phyloP scores from a whole-genome alignment of 2,329 filamentous ascomycete species.

The Colletotrichum musae region DNA sequence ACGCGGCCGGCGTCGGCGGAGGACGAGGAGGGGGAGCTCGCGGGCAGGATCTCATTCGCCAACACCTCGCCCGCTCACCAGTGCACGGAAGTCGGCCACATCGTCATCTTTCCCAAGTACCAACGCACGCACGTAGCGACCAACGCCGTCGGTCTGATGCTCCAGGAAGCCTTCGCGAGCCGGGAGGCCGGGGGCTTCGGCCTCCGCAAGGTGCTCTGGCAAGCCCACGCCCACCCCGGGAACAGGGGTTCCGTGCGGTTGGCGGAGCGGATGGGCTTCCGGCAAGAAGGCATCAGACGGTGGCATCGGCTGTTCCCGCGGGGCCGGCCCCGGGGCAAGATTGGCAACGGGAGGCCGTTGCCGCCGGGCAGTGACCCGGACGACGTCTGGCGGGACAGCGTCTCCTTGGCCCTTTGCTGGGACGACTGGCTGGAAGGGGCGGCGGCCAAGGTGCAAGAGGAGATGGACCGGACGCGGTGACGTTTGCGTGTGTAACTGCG shows the following conservation, averaged over 20 bases:
- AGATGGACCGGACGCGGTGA: constrained; percentile 33
- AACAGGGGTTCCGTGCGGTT: constrained; percentile 47
- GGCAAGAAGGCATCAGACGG: constrained; percentile 49
- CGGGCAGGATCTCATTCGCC: constrained; percentile 48
- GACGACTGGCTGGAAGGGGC: constrained; percentile 47
- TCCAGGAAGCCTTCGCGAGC: constrained; percentile 47
- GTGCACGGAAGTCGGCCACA: constrained; percentile 51
- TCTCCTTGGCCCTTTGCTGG: constrained; percentile 48
- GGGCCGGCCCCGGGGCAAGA: constrained; percentile 44
- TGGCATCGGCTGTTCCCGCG: constrained; percentile 49
- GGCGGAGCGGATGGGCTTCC: constrained; percentile 52
- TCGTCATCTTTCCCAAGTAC: constrained; percentile 52
- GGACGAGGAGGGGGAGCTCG: constrained; percentile 48
- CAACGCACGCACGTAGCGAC: constrained; percentile 54
- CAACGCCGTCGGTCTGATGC: constrained; percentile 51
- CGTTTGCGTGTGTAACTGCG: neutral
- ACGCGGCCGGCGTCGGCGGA: constrained; percentile 44
- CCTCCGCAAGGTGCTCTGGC: constrained; percentile 52
- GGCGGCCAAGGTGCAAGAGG: constrained; percentile 41
- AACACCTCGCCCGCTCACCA: constrained; percentile 42
- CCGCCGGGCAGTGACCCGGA: constrained; percentile 44
- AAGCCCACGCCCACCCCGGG: constrained; percentile 45
- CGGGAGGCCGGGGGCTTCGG: constrained; percentile 43
- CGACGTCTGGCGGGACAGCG: constrained; percentile 47
- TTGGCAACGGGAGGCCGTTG: constrained; percentile 45